Percentiles rank a stretch among this genome's conserved stretches.
These are phyloP conservation scores for Ambrosia hybrid DNA, from an alignment of 140 eudicot genomes.

Conservation along the genomic window DNA sequence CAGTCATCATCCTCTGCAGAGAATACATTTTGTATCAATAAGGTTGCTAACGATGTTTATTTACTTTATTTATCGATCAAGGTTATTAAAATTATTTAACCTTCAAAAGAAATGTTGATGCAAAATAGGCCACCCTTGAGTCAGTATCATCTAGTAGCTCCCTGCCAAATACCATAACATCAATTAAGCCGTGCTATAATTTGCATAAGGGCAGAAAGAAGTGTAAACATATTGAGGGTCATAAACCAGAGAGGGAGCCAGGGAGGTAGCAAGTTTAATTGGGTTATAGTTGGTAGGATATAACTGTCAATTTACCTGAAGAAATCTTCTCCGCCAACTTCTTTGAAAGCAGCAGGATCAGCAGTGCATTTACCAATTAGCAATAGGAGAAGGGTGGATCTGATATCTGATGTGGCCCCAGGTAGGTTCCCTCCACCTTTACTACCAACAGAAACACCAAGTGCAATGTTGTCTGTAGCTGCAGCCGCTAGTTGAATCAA, in stretches of 20 bases:
- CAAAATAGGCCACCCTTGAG: slow-evolving; percentile 95
- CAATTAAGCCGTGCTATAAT: background rate
- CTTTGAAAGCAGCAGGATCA: slow-evolving; percentile 75
- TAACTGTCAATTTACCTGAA: slow-evolving; percentile 54
- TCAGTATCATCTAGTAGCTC: slow-evolving; percentile 96
- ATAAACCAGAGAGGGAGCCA: too few relatives aligned
- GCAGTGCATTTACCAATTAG: slow-evolving; percentile 95
- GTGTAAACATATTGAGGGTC: too few relatives aligned
- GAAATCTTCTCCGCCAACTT: slow-evolving; percentile 94
- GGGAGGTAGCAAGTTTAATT: background rate
- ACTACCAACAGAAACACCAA: slow-evolving; percentile 99
- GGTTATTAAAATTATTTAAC: slow-evolving; percentile 22
- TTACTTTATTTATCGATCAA: slow-evolving; percentile 8
- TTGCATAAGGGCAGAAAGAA: too few relatives aligned
- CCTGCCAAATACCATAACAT: slow-evolving; percentile 66
- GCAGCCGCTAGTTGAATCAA: slow-evolving; percentile 96
- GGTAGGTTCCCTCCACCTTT: slow-evolving; percentile 97
- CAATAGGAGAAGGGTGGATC: slow-evolving; percentile 95
- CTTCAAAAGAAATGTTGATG: slow-evolving; percentile 96
- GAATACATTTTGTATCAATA: slow-evolving; percentile 17
- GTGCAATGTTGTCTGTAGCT: slow-evolving; percentile 94
- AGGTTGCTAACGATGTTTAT: slow-evolving; percentile 13
- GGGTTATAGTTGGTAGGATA: background rate
- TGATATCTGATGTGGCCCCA: slow-evolving; percentile 96
- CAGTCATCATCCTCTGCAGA: slow-evolving; percentile 98